Percentiles rank a stretch among this genome's conserved stretches.
Evolutionary conservation across 768 basidiomycete species (phyloP).

Genomic region (Plicaturopsis crispa): DNA sequence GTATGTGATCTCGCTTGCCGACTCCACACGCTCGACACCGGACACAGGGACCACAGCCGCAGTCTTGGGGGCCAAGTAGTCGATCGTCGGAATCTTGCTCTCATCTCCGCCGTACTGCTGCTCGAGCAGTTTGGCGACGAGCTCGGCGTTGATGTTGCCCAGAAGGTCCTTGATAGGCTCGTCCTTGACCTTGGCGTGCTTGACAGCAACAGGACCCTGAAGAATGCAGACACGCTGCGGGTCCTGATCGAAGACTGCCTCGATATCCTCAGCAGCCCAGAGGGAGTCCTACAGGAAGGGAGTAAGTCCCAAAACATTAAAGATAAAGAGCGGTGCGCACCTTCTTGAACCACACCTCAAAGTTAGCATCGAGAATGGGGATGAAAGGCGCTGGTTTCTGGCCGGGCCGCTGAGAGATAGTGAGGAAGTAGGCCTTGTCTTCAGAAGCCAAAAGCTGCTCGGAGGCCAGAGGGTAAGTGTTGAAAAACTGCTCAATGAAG

Average conservation of each 20-base stretch:
- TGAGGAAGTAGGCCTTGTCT: conserved; percentile 92
- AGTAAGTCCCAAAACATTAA: conserved; percentile 5
- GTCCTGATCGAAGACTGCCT: conserved; percentile 98
- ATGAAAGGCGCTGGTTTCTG: conserved; percentile 99
- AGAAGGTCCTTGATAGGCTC: conserved; percentile 92
- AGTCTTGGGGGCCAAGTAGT: conserved; percentile 69
- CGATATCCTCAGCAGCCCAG: conserved; percentile 97
- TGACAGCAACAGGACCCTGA: conserved; percentile 93
- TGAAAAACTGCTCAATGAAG: conserved; percentile 80
- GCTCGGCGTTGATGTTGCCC: conserved; percentile 74
- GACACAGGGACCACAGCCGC: conserved; percentile 25
- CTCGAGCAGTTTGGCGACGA: conserved; percentile 74
- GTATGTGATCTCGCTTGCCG: conserved; percentile 38
- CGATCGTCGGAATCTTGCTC: conserved; percentile 67
- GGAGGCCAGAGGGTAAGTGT: conserved; percentile 72
- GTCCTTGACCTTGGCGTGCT: conserved; percentile 81
- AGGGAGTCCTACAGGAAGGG: conserved; percentile 68
- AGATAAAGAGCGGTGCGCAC: conserved; percentile 27
- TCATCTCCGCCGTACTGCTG: conserved; percentile 72
- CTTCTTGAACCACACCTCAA: conserved; percentile 99
- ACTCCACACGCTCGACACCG: conserved; percentile 35
- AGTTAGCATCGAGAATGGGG: conserved; percentile 85
- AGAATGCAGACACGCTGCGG: conserved; percentile 97
- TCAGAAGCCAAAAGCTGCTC: conserved; percentile 87
- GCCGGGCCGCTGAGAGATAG: conserved; percentile 90